Conservation (phyloP, 2,329 filamentous ascomycete species). For the Hypoxylon sp. region DNA sequence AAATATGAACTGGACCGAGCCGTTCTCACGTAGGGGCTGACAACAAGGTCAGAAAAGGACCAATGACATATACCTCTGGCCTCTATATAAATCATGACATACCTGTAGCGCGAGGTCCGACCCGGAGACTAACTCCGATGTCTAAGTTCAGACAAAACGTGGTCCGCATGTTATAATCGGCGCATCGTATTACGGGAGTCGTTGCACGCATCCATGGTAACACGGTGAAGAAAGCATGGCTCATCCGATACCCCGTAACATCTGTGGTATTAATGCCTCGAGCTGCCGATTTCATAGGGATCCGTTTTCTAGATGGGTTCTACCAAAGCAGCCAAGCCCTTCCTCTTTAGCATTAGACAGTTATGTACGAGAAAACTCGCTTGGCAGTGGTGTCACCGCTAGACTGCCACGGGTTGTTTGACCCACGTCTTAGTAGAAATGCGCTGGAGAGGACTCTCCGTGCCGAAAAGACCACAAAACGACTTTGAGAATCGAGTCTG, state of each 20-base stretch:
- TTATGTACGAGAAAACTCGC: constrained; percentile 12
- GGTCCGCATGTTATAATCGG: constrained; percentile 11
- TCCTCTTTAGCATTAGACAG: constrained; percentile 18
- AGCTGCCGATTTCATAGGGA: constrained; percentile 14
- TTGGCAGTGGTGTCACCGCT: constrained; percentile 41
- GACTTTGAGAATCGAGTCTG: background rate
- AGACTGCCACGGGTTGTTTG: constrained; percentile 24
- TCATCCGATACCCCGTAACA: constrained; percentile 3
- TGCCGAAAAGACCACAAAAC: constrained; percentile 21
- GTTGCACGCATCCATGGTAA: constrained; percentile 13
- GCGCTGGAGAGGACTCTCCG: constrained; percentile 7
- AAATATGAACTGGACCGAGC: constrained; percentile 15
- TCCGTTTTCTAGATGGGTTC: constrained; percentile 8
- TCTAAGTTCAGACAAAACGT: constrained; percentile 12
- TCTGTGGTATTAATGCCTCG: constrained; percentile 8
- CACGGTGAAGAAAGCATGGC: constrained; percentile 15
- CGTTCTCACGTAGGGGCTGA: background rate
- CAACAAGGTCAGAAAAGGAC: constrained; percentile 3
- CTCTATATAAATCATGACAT: constrained; percentile 4
- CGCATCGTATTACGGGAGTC: constrained; percentile 13
- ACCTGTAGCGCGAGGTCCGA: constrained; percentile 11
- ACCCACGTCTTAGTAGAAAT: constrained; percentile 23
- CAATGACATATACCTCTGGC: constrained; percentile 8
- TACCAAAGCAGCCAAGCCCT: constrained; percentile 20
- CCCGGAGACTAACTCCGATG: constrained; percentile 27